These are phyloP conservation scores for Ceratobasidium sp. DNA, from an alignment of 1,284 basidiomycete species.

Conservation along the genomic window DNA sequence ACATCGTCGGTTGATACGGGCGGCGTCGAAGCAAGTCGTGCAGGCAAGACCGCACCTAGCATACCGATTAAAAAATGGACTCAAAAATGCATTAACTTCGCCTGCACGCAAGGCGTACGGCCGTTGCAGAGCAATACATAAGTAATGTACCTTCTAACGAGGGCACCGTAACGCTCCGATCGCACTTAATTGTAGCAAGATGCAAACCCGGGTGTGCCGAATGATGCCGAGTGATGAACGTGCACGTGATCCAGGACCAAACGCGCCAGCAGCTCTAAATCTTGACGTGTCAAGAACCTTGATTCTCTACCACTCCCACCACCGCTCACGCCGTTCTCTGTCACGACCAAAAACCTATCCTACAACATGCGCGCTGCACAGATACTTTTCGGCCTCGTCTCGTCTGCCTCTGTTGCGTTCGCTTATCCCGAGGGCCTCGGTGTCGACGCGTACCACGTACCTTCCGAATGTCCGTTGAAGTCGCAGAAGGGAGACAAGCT, in stretches of 20 bases:
- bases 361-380: constrained; percentile 42
- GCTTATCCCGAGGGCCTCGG: constrained; percentile 55
- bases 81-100: too few relatives aligned
- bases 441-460: constrained; percentile 70
- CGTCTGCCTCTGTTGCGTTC: constrained; percentile 30
- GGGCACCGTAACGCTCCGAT: too few relatives aligned
- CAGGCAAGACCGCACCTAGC: not conserved
- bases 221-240: too few relatives aligned
- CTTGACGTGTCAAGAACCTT: constrained; percentile 19
- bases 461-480: constrained; percentile 67
- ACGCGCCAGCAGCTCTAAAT: not conserved
- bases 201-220: too few relatives aligned
- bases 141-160: too few relatives aligned
- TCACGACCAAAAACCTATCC: not conserved
- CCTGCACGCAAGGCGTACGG: too few relatives aligned
- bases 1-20: not conserved
- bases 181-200: too few relatives aligned
- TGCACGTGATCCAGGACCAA: constrained; percentile 4
- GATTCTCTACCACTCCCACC: not conserved
- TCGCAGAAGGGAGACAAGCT: constrained; percentile 74
- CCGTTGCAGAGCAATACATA: too few relatives aligned
- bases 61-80: too few relatives aligned
- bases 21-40: constrained; percentile 8
- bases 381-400: constrained; percentile 32
- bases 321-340: not conserved